Base-by-base conservation (phyloP, 108 stramenopile species). In the Poteriospumella lacustris region DNA sequence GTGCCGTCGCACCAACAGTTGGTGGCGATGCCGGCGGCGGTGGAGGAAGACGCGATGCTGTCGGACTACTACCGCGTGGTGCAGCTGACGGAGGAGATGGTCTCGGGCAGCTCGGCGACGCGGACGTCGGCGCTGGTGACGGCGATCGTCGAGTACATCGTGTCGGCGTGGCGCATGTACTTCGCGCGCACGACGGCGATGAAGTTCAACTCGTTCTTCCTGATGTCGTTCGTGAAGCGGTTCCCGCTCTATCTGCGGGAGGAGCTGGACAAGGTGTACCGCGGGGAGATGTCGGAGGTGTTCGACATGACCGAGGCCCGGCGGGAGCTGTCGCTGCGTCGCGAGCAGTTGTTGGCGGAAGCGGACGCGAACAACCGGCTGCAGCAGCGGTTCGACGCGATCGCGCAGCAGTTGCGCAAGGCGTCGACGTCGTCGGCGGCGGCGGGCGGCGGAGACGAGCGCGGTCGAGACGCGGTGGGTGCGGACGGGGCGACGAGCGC, bases 201-300 rank as follows among this genome's bases (percentile, higher is more conserved):
- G 76, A 94, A 94, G 86, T 93, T 92, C 86, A 94, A 94, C 82
- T 94, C 91, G 82, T 94, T 87, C 85, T 94, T 93, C 84, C 89
- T 94, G 82, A 86, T 94, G 59, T 92, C 94, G 1, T 93, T 94
- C 78, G 88, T 93, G 1, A 91, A 93, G 80, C 89, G 92, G 56
- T 93, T 94, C 78, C 91, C 91, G 52, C 84, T 85, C 59, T 92
- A 85, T 76, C 82, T 94, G 33, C 87, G 93, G 58, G 76, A 62
- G 44, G 89, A 91, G 79, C 80, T 92, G 39, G 90, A 91, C 70
- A 87, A 85, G 62, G 73, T 89, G 31, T 91, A 89, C 58, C 87
- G 86, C 60, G 88, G 87, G 38, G 88, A 87, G 68, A 43, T 89
- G 58, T 68, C 77, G 34, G 85, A 90, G 26, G 82, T 92, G 42